Base-by-base conservation (phyloP, 805 yeast species). In the Saccharomycopsis babjevae region DNA sequence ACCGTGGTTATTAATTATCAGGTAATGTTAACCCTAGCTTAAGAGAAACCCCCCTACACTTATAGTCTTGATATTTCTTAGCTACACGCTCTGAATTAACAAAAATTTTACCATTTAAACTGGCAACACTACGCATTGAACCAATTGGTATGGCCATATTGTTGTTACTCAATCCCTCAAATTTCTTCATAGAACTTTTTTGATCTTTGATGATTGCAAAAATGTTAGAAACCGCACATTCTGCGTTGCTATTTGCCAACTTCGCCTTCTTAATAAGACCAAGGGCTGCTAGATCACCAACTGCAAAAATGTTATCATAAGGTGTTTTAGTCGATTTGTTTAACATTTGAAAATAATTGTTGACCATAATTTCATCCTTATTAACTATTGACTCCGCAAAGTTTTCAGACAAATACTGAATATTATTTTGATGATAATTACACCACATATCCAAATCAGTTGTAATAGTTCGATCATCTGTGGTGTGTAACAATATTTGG, bases 251-350 rank as follows among this genome's bases (percentile, higher is more conserved):
- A 32, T 54, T 46, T 8, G 79, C 79, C 64, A 73, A 75, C 1
- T 78, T 78, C 5, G 78, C 77, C 3, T 75, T 72, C 65, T 76
- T 76, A 61, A 76, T 73, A 46, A 75, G 72, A n/a, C 71, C 72
- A 32, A 72, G 58, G 32, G 73, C 71, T 13, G 67, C 68, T 38
- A 75, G 62, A 62, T 76, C 79, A 25, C 79, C 79, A 34, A 72
- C 64, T 50, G 72, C 74, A 65, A 73, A 76, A 13, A 76, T 64
- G 56, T 76, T 73, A 1, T 42, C 40, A 25, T 30, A 56, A 5
- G 34, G 16, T 8, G 15, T 15, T 16, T 28, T 39, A 18, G 13
- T n/a, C 25, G 40, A 25, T 20, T 64, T 59, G 3, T 59, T 66
- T 58, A 62, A 42, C 62, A 68, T 61, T 43, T 69, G 66, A 42